Evolutionary conservation across 306 rosid species (phyloP).

Genomic region (Ormosia semicastrata): DNA sequence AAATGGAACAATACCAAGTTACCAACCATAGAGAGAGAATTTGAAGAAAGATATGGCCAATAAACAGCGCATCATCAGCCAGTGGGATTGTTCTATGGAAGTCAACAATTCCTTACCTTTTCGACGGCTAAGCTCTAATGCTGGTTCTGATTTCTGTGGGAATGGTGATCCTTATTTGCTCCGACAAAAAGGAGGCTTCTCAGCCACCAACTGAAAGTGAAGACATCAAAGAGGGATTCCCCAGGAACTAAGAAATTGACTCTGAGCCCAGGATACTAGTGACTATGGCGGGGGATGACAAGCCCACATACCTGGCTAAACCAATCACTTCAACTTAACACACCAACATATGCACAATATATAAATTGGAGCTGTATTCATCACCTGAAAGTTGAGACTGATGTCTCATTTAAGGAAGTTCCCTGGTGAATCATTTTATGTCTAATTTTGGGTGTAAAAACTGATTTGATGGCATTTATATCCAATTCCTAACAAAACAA

Average conservation of each 20-base stretch:
- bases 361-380: background rate
- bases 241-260: background rate
- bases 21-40: background rate
- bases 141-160: constrained; percentile 46
- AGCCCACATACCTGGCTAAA: background rate
- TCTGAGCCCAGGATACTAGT: constrained; percentile 1
- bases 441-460: background rate
- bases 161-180: constrained; percentile 45
- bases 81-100: constrained; percentile 31
- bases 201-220: background rate
- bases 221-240: background rate
- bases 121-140: constrained; percentile 41
- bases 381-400: background rate
- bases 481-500: background rate
- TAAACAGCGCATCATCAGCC: background rate
- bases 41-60: background rate
- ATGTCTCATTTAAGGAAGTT: background rate
- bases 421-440: background rate
- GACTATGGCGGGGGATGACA: constrained; percentile 17
- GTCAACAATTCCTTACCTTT: constrained; percentile 55
- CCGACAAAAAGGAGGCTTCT: constrained; percentile 21
- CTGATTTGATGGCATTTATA: background rate
- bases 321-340: background rate
- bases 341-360: background rate
- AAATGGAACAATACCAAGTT: background rate